These are phyloP conservation scores for Xylaria bambusicola DNA, from an alignment of 495 filamentous ascomycete species.

Conservation along the genomic window DNA sequence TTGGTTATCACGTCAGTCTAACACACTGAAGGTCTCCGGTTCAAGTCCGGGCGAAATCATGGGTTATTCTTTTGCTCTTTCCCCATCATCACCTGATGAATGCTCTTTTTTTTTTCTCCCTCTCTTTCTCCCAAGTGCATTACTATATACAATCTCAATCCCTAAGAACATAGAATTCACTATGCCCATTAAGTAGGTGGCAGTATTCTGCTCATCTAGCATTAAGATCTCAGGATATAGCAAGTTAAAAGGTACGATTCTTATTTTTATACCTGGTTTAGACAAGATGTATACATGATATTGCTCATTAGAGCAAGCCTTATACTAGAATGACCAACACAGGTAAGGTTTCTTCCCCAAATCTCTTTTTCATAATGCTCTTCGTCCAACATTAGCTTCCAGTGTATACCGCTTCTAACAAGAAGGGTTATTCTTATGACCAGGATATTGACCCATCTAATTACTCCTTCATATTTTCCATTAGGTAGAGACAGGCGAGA, in stretches of 20 bases:
- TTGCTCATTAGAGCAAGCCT: no score
- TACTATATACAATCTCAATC: no score
- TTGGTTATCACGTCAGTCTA: no score
- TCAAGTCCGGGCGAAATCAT: constrained; percentile 22
- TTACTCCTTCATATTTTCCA: neutral
- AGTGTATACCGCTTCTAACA: neutral
- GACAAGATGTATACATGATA: no score
- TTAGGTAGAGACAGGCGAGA: neutral
- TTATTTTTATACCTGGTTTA: no score
- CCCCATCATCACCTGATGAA: neutral
- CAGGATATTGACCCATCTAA: neutral
- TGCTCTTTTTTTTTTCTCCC: neutral
- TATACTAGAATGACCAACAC: neutral
- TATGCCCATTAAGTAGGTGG: no score
- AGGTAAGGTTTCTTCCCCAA: neutral
- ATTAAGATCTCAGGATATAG: no score
- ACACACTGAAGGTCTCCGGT: no score
- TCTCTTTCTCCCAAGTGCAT: neutral
- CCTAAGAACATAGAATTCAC: no score
- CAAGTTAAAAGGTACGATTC: no score
- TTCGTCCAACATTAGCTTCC: neutral
- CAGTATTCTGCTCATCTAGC: no score
- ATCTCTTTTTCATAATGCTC: neutral
- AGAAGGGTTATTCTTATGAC: neutral
- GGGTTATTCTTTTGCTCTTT: constrained; percentile 6